Conservation (phyloP, 2,329 filamentous ascomycete species). For the Botryotinia narcissicola region DNA sequence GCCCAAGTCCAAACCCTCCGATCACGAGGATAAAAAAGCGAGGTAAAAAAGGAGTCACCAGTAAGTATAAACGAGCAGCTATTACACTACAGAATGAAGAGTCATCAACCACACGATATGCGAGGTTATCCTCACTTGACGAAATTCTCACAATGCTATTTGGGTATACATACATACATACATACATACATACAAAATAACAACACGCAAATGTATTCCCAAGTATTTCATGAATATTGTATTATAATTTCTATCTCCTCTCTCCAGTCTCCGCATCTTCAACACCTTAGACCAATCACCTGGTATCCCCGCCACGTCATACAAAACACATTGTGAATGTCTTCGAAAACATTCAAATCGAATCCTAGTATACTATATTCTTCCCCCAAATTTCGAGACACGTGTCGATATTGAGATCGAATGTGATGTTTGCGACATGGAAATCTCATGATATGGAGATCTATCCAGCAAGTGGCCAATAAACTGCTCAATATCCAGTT, state of each 20-base stretch:
- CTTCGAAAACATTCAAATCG: background rate
- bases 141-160: background rate
- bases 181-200: no score
- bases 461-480: background rate
- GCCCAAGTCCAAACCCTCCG: background rate
- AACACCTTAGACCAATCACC: background rate
- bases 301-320: slow-evolving; percentile 5
- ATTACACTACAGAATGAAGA: background rate
- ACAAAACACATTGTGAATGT: background rate
- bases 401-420: slow-evolving; percentile 1
- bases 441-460: background rate
- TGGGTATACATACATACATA: background rate
- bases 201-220: background rate
- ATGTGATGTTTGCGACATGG: background rate
- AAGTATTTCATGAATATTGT: background rate
- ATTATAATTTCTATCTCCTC: background rate
- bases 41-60: background rate
- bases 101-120: background rate
- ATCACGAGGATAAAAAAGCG: background rate
- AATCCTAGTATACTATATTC: background rate
- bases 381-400: slow-evolving; percentile 2
- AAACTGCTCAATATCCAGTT: background rate
- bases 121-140: background rate
- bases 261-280: background rate
- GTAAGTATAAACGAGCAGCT: background rate